Evolutionary conservation across 257 asterid genomes (phyloP).

Genomic region (Lycium barbarum): DNA sequence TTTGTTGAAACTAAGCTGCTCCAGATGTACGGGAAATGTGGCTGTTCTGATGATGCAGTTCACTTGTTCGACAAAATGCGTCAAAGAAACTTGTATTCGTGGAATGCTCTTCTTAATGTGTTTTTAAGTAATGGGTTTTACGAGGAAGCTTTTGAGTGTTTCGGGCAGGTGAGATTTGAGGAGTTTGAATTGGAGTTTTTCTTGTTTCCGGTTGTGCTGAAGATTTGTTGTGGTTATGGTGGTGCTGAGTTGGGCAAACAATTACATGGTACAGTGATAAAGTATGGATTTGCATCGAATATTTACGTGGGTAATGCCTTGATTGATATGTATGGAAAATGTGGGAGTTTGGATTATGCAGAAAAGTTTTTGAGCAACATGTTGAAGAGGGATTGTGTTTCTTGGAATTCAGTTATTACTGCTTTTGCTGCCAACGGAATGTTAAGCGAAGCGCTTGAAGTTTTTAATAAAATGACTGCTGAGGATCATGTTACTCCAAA

Average conservation of each 20-base stretch:
- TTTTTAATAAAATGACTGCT: constrained; percentile 54
- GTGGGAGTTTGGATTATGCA: constrained; percentile 61
- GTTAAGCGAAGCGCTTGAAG: constrained; percentile 55
- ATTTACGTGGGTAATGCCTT: constrained; percentile 72
- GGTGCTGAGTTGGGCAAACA: constrained; percentile 72
- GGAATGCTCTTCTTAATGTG: constrained; percentile 55
- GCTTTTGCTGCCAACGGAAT: constrained; percentile 69
- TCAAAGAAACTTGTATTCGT: constrained; percentile 59
- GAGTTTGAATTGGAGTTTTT: constrained; percentile 73
- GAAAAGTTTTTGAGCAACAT: constrained; percentile 51
- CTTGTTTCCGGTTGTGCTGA: constrained; percentile 64
- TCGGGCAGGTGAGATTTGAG: constrained; percentile 50
- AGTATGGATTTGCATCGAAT: constrained; percentile 58
- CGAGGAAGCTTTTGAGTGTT: constrained; percentile 53
- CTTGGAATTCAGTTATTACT: constrained; percentile 78
- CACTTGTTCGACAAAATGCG: constrained; percentile 70
- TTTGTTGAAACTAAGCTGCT: constrained; percentile 67
- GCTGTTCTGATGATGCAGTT: constrained; percentile 43
- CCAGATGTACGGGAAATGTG: constrained; percentile 58
- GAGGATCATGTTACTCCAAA: constrained; percentile 51
- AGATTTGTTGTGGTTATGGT: constrained; percentile 72
- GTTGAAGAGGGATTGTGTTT: constrained; percentile 59
- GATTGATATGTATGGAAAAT: constrained; percentile 83
- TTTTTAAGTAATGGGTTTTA: constrained; percentile 49
- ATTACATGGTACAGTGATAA: constrained; percentile 60